Evolutionary conservation across 176 grass and related monocot genomes (phyloP).

Genomic region (Hyparrhenia diplandra): DNA sequence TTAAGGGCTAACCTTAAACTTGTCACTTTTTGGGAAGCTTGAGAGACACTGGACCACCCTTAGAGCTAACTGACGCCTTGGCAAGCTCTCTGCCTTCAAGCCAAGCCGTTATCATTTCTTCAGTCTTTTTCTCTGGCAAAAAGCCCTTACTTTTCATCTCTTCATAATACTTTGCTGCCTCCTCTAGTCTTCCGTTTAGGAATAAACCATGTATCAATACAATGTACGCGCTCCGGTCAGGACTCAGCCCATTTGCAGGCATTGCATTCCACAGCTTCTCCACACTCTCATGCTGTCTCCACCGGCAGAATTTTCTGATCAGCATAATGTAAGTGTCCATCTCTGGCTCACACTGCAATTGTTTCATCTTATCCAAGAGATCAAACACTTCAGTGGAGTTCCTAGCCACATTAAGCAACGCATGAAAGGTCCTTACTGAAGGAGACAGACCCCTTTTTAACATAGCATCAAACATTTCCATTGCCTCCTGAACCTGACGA

Average conservation of each 20-base stretch:
- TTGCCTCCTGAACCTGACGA: slow-evolving; percentile 52
- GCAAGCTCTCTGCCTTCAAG: slow-evolving; percentile 52
- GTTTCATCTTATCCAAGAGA: slow-evolving; percentile 61
- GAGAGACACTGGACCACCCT: slow-evolving; percentile 20
- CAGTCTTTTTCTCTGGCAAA: slow-evolving; percentile 59
- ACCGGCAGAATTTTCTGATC: slow-evolving; percentile 73
- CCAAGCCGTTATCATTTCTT: slow-evolving; percentile 72
- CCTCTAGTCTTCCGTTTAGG: slow-evolving; percentile 66
- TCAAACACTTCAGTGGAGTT: slow-evolving; percentile 57
- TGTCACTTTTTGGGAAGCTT: slow-evolving; percentile 25
- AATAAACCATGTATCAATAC: slow-evolving; percentile 76
- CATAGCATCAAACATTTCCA: slow-evolving; percentile 70
- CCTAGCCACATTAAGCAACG: slow-evolving; percentile 53
- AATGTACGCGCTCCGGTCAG: slow-evolving; percentile 80
- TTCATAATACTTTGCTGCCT: slow-evolving; percentile 58
- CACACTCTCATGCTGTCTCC: slow-evolving; percentile 65
- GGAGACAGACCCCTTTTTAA: slow-evolving; percentile 47
- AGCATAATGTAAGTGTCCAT: slow-evolving; percentile 86
- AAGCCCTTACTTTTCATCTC: slow-evolving; percentile 79
- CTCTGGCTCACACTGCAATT: slow-evolving; percentile 27
- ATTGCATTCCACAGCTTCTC: slow-evolving; percentile 73
- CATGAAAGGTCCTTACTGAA: slow-evolving; percentile 76
- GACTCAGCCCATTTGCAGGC: slow-evolving; percentile 53
- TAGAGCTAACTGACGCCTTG: slow-evolving; percentile 4
- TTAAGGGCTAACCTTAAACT: background rate